Conservation (phyloP, 1,139 yeast genomes). For the Hemisphaericaspora xylofermentans region DNA sequence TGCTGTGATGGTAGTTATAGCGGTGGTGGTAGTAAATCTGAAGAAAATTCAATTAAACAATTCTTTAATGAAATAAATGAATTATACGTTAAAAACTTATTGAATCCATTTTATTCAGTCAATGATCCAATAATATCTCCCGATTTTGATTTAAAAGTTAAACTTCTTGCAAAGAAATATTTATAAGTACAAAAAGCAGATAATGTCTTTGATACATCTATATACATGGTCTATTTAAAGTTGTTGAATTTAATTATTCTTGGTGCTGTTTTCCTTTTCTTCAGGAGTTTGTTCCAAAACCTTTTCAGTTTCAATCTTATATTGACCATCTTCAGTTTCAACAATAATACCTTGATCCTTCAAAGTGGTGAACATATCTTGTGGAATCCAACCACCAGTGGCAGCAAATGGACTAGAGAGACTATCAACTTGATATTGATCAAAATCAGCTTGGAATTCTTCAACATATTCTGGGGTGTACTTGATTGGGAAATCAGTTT, state of each 20-base stretch:
- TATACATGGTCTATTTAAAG: too few species aligned
- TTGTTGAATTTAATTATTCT: neutral
- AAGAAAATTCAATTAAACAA: constrained; percentile 77
- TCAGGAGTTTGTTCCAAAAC: constrained; percentile 26
- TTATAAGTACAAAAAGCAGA: constrained; percentile 32
- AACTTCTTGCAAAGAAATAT: constrained; percentile 73
- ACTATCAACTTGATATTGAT: constrained; percentile 65
- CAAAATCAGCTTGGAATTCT: constrained; percentile 57
- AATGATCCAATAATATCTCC: constrained; percentile 75
- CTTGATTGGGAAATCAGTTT: constrained; percentile 55
- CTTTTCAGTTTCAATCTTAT: constrained; percentile 39
- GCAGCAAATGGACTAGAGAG: constrained; percentile 81
- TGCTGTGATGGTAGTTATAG: constrained; percentile 57
- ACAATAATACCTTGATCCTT: constrained; percentile 64
- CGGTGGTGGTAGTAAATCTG: constrained; percentile 18
- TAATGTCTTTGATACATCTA: too few species aligned
- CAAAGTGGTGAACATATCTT: constrained; percentile 78
- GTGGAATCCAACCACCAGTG: constrained; percentile 95
- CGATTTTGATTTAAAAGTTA: constrained; percentile 74
- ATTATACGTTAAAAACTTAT: constrained; percentile 75
- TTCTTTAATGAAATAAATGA: constrained; percentile 87
- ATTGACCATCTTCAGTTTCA: constrained; percentile 35
- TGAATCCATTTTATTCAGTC: constrained; percentile 83
- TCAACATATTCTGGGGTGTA: constrained; percentile 56
- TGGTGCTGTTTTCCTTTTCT: constrained; percentile 5